Percentiles rank a stretch among this genome's conserved stretches.
These are phyloP conservation scores for Amanita subjunquillea DNA, from an alignment of 768 basidiomycete genomes.

Conservation along the genomic window DNA sequence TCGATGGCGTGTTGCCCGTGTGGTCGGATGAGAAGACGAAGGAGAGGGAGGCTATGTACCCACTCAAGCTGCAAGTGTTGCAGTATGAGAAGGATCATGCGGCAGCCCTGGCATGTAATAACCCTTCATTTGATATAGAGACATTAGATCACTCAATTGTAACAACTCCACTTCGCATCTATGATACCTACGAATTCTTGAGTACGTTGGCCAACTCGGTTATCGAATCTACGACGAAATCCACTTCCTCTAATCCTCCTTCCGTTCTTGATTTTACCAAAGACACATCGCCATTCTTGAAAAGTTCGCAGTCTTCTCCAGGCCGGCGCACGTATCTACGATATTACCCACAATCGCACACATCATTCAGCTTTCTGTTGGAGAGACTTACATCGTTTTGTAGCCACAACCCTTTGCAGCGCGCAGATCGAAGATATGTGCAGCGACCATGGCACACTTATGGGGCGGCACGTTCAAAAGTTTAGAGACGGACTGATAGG, in stretches of 20 bases:
- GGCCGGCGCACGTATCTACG: conserved; percentile 37
- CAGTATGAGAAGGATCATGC: conserved; percentile 13
- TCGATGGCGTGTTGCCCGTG: conserved; percentile 19
- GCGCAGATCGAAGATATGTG: conserved; percentile 48
- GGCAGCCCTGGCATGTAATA: not conserved
- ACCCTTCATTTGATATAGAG: too few relatives aligned
- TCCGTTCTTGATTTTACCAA: conserved; percentile 19
- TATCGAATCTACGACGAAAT: conserved; percentile 43
- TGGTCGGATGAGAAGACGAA: conserved; percentile 25
- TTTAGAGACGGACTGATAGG: conserved; percentile 37
- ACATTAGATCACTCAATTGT: too few relatives aligned
- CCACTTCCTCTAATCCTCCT: conserved; percentile 40
- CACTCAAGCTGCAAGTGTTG: conserved; percentile 23
- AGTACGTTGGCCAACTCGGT: conserved; percentile 32
- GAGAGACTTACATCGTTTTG: conserved; percentile 28
- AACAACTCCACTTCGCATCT: too few relatives aligned
- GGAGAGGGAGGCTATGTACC: conserved; percentile 25
- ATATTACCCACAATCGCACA: too few relatives aligned
- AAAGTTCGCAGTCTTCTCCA: conserved; percentile 26
- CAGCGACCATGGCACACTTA: conserved; percentile 54
- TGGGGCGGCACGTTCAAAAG: conserved; percentile 40
- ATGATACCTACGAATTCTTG: not conserved
- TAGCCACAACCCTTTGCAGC: conserved; percentile 43
- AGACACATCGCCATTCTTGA: not conserved
- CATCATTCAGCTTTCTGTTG: too few relatives aligned